Base-by-base conservation (phyloP, 2,329 filamentous ascomycete species). In the Cladosporium sphaerospermum region DNA sequence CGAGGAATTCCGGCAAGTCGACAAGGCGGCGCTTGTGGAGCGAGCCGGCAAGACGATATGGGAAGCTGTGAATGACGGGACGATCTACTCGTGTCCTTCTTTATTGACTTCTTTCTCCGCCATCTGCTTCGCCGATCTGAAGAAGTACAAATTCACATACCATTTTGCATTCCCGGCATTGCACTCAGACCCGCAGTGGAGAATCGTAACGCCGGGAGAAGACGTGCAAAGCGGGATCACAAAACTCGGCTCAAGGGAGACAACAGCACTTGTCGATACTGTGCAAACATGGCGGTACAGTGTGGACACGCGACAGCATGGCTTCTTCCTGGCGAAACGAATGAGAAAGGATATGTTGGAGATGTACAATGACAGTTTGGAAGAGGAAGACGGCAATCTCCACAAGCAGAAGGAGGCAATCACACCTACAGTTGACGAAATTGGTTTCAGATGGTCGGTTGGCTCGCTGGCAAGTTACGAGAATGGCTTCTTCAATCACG, bases 71-170 rank as follows among this genome's bases (percentile, higher is more conserved):
- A 86, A 90, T 60, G 93, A 99, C 71, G 92, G 91, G 54, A 95
- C 89, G 39, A 96, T 99, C 61, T 97, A 95, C 72, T 93, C 90
- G 9, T 88, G 92, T 47, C 93, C 93, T 2, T 96, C 92, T 4
- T 79, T 97, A 2, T 82, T 99, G 14, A 84, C 89, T 4, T 93
- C 89, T 6, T 97, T 96, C 69, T 80, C 88, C 23, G 83, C 95
- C 54, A 82, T 97, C 43, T 96, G 89, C 13, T 99, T 89, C 68
- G 92, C 93, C 57, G 92, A 99, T 67, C 79, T 99, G 33, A 99
- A 99, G 71, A 96, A 95, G 67, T 97, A 97, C 74, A 89, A 85
- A 58, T 96, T 97, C 68, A 89, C 86, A n/a, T 97, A 97, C 72
- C 95, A 95, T 84, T 97, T 97, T 70, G 92, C 87, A 4, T 99